phyloP scores from a whole-genome alignment of 805 yeast genomes.

The Phaffomyces antillensis region DNA sequence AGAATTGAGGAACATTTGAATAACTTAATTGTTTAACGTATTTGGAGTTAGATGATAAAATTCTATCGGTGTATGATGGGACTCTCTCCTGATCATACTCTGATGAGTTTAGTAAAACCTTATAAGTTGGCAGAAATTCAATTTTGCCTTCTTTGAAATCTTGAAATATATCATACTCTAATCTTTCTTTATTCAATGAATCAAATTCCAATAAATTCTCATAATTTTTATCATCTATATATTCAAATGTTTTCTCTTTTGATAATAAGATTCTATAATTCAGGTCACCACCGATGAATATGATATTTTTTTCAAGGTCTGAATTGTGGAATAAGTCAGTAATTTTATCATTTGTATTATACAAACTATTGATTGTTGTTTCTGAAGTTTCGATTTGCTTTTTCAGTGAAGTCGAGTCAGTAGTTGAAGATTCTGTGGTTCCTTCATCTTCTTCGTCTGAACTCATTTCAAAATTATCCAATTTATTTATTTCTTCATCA shows the following conservation, averaged over 20 bases:
- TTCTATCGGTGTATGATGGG: slow-evolving; percentile 58
- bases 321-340: background rate
- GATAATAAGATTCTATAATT: slow-evolving; percentile 40
- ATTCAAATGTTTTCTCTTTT: slow-evolving; percentile 21
- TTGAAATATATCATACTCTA: slow-evolving; percentile 24
- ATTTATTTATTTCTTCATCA: slow-evolving; percentile 20
- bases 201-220: slow-evolving; percentile 35
- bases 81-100: slow-evolving; percentile 30
- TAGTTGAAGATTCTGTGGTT: background rate
- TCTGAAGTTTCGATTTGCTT: slow-evolving; percentile 1
- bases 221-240: slow-evolving; percentile 26
- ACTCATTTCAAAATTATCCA: slow-evolving; percentile 10
- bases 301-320: slow-evolving; percentile 6
- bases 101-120: slow-evolving; percentile 23
- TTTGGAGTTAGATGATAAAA: slow-evolving; percentile 32
- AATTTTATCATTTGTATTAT: background rate
- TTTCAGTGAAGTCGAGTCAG: background rate
- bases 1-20: slow-evolving; percentile 16
- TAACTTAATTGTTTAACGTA: slow-evolving; percentile 23
- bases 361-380: background rate
- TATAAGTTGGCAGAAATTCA: slow-evolving; percentile 49
- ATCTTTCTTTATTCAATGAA: slow-evolving; percentile 30
- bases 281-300: slow-evolving; percentile 46
- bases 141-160: slow-evolving; percentile 44
- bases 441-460: slow-evolving; percentile 9